These are phyloP conservation scores for Pelargonium myrrhifolium DNA, from an alignment of 441 rosid genomes.

Conservation along the genomic window DNA sequence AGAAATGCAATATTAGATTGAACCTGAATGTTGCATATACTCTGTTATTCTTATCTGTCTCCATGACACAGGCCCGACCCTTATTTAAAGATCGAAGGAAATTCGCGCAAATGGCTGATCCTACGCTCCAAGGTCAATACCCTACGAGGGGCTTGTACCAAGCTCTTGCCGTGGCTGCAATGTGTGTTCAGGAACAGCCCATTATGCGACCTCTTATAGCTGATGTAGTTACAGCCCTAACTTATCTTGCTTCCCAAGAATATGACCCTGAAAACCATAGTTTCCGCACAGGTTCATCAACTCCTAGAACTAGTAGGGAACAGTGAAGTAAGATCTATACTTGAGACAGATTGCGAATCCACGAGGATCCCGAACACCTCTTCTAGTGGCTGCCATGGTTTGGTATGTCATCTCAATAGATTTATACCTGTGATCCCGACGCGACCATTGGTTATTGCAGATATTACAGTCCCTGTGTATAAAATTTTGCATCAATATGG, in stretches of 20 bases:
- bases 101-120: conserved; percentile 89
- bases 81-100: conserved; percentile 79
- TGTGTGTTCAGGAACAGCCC: conserved; percentile 96
- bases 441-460: conserved; percentile 10
- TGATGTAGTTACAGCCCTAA: conserved; percentile 79
- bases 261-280: conserved; percentile 38
- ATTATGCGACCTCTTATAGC: conserved; percentile 78
- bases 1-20: too few relatives aligned
- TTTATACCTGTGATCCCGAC: conserved; percentile 7
- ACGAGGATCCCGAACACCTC: not conserved
- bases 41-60: not conserved
- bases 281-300: conserved; percentile 31
- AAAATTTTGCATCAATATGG: conserved; percentile 18
- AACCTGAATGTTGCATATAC: too few relatives aligned
- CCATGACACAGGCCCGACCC: conserved; percentile 62
- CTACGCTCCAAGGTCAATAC: conserved; percentile 72
- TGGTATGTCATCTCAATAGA: not conserved
- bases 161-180: conserved; percentile 93
- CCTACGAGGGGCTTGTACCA: conserved; percentile 81
- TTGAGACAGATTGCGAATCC: not conserved
- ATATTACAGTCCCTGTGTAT: conserved; percentile 4
- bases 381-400: not conserved
- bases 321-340: conserved; percentile 14
- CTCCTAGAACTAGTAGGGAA: conserved; percentile 47
- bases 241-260: conserved; percentile 70